A percentile compares a stretch with the other conserved stretches of the same genome.
Conservation (phyloP, 441 rosid genomes). For the Melastoma candidum region DNA sequence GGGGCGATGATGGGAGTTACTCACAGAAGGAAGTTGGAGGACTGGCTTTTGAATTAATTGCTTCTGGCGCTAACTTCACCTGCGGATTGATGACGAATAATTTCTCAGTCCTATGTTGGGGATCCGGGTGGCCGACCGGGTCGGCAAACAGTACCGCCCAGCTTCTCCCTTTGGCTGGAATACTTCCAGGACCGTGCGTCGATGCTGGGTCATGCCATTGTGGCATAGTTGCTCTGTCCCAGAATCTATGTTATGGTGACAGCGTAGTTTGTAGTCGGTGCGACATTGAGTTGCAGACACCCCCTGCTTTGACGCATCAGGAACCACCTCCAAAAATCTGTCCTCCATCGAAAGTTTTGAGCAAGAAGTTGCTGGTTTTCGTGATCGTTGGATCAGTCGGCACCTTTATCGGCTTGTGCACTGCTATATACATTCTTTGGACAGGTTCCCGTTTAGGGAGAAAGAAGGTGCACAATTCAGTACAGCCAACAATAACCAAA, state of each 20-base stretch:
- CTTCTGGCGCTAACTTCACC: slow-evolving; percentile 11
- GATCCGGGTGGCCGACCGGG: slow-evolving; percentile 11
- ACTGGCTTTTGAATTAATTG: slow-evolving; percentile 9
- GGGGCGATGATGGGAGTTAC: slow-evolving; percentile 11
- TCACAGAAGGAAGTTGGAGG: background rate
- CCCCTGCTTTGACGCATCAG: slow-evolving; percentile 8
- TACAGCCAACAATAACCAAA: no score
- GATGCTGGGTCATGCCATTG: slow-evolving; percentile 4
- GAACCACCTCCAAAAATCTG: slow-evolving; percentile 1
- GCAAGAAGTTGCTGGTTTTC: slow-evolving; percentile 26
- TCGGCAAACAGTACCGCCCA: background rate
- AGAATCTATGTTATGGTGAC: slow-evolving; percentile 22
- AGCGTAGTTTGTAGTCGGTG: slow-evolving; percentile 36
- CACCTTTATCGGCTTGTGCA: no score
- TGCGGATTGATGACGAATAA: slow-evolving; percentile 9
- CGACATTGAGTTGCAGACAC: slow-evolving; percentile 2
- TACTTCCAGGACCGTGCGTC: slow-evolving; percentile 20
- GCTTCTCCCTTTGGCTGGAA: slow-evolving; percentile 7
- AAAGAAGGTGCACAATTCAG: no score
- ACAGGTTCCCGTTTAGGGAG: no score
- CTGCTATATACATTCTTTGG: no score
- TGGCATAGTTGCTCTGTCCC: slow-evolving; percentile 1
- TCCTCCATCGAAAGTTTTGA: slow-evolving; percentile 27
- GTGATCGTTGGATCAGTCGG: no score
- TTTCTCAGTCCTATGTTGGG: slow-evolving; percentile 13